These are phyloP conservation scores for Backusella psychrophila DNA, from an alignment of 192 early-diverging fungal species.

Conservation along the genomic window DNA sequence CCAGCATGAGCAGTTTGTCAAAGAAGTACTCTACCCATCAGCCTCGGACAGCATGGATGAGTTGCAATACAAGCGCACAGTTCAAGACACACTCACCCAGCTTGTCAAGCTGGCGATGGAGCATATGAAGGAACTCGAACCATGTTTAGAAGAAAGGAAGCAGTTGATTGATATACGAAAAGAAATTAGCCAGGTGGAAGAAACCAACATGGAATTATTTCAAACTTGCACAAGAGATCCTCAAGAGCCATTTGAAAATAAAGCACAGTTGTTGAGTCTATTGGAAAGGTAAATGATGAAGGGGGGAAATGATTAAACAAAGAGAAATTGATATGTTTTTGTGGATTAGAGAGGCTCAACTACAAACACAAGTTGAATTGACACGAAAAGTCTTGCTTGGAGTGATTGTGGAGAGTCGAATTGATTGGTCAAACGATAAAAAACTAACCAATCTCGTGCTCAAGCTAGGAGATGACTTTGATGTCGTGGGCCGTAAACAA, in stretches of 20 bases:
- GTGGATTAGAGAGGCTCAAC: background rate
- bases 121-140: background rate
- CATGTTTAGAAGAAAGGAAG: background rate
- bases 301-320: background rate
- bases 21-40: slow-evolving; percentile 6
- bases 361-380: background rate
- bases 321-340: background rate
- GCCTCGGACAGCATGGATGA: background rate
- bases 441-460: slow-evolving; percentile 39
- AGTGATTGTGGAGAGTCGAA: slow-evolving; percentile 41
- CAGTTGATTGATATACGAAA: background rate
- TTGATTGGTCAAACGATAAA: slow-evolving; percentile 41
- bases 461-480: slow-evolving; percentile 24
- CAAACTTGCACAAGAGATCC: background rate
- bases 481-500: background rate
- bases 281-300: background rate
- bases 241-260: background rate
- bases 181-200: background rate
- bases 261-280: background rate
- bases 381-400: background rate
- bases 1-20: background rate
- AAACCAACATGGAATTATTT: background rate
- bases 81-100: background rate
- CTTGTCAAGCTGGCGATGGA: background rate
- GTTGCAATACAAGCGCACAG: background rate